Evolutionary conservation across 1,139 yeast genomes (phyloP).

Genomic region (Blastobotrys ciferrii): DNA sequence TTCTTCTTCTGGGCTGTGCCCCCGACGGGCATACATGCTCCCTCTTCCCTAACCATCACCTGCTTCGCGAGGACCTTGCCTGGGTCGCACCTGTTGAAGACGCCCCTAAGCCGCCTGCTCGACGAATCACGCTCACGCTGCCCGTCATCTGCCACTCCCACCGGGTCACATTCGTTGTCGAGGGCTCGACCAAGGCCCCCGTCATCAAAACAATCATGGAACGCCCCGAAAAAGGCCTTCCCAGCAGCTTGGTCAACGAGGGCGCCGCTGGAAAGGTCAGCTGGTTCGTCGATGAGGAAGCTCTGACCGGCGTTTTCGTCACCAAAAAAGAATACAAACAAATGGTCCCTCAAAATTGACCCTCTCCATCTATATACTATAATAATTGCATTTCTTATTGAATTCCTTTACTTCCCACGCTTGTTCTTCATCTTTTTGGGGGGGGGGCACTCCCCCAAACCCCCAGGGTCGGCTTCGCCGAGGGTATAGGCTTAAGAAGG

Average conservation of each 20-base stretch:
- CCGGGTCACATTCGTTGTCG: slow-evolving; percentile 90
- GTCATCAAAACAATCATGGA: slow-evolving; percentile 91
- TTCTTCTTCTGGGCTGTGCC: slow-evolving; percentile 90
- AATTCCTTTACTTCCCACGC: slow-evolving; percentile 3
- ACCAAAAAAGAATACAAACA: slow-evolving; percentile 71
- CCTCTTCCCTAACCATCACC: slow-evolving; percentile 87
- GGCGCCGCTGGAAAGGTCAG: slow-evolving; percentile 95
- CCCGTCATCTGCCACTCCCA: slow-evolving; percentile 96
- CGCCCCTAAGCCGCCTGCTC: slow-evolving; percentile 87
- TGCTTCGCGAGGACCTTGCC: slow-evolving; percentile 84
- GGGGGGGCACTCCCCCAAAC: too few species aligned
- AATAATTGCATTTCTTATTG: neutral
- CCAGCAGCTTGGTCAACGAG: slow-evolving; percentile 90
- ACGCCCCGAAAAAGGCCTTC: slow-evolving; percentile 94
- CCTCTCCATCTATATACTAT: neutral
- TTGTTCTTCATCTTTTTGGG: slow-evolving; percentile 4
- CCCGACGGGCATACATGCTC: slow-evolving; percentile 99
- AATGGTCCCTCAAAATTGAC: slow-evolving; percentile 24
- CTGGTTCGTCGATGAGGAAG: slow-evolving; percentile 98
- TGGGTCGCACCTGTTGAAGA: slow-evolving; percentile 95
- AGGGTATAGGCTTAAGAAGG: too few species aligned
- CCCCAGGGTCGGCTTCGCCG: too few species aligned
- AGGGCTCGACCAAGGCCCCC: slow-evolving; percentile 94
- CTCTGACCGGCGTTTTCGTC: slow-evolving; percentile 76
- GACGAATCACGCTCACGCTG: slow-evolving; percentile 86